Conservation (phyloP, 305 asterid genomes). For the Euphrasia arctica region DNA sequence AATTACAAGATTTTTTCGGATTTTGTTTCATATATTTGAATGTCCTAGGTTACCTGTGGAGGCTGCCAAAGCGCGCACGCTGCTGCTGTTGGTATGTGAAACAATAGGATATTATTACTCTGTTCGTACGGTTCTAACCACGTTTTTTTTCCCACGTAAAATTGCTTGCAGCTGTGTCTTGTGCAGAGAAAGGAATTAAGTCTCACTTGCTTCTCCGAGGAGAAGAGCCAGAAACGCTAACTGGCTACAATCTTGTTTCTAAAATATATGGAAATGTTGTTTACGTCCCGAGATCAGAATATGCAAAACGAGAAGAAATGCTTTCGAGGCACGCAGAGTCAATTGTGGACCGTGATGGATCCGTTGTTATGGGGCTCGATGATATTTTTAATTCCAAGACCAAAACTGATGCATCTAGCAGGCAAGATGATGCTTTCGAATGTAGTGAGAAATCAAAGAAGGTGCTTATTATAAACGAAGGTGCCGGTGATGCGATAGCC, state of each 20-base stretch:
- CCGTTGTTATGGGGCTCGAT: slow-evolving; percentile 37
- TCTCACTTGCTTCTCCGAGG: slow-evolving; percentile 92
- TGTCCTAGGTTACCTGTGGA: slow-evolving; percentile 88
- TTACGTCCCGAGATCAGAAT: slow-evolving; percentile 72
- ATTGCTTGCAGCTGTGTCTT: slow-evolving; percentile 63
- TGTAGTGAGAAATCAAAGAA: slow-evolving; percentile 35
- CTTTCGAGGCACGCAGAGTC: slow-evolving; percentile 59
- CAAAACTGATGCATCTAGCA: slow-evolving; percentile 20
- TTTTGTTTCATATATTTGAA: slow-evolving; percentile 10
- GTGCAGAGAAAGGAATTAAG: slow-evolving; percentile 89
- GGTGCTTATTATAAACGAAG: slow-evolving; percentile 70
- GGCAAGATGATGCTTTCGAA: slow-evolving; percentile 24
- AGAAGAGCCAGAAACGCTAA: slow-evolving; percentile 80
- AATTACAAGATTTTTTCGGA: too few relatives aligned
- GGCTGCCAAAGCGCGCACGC: slow-evolving; percentile 98
- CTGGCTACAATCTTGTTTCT: slow-evolving; percentile 84
- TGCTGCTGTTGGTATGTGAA: slow-evolving; percentile 81
- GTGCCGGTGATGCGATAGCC: slow-evolving; percentile 82
- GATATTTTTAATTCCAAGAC: slow-evolving; percentile 41
- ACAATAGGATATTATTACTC: background rate
- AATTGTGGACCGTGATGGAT: slow-evolving; percentile 47
- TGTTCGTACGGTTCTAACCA: background rate
- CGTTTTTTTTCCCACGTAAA: slow-evolving; percentile 22
- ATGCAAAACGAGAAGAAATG: slow-evolving; percentile 82
- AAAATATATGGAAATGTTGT: slow-evolving; percentile 66